Evolutionary conservation across 371 early-diverging fungal genomes (phyloP), one percentile per base, ranked within the genome.

Genomic region (Mortierella sp.): DNA sequence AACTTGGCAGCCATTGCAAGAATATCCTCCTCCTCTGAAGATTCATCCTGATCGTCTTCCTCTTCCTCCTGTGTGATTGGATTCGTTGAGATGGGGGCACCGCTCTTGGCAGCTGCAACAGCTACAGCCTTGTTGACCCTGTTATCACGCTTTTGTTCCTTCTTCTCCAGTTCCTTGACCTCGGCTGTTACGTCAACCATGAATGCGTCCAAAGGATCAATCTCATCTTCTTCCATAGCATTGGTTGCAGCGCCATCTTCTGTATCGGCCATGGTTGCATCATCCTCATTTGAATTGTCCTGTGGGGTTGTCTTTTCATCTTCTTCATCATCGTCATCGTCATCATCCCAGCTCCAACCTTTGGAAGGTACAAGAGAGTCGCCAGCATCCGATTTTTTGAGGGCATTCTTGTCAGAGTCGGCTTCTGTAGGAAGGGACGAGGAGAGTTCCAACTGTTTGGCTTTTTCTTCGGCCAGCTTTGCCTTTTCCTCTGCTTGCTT

Each of bases 131-230:
- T 74, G 70, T 23, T 59, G 14, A 55, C 18, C 44, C 75, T 71
- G 26, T 58, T 69, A 51, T 83, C 61, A 15, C 73, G 67, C 50
- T 82, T 77, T 9, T 74, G 83, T 62, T 92, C 93, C 70, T 91
- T 87, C 74, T 93, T 86, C 28, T 88, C 87, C 45, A 95, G 81
- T 64, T 91, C 86, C 43, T 87, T 83, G 6, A 94, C 93, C 62
- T 95, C 93, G 11, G 88, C 84, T 29, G 86, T 86, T 4, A 96
- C 95, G 82, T 94, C 93, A 52, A 83, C 83, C 96, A 96, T 96
- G 72, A 89, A 96, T 18, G 91, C 93, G 60, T 96, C 96, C 46
- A 96, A 72, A 1, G 93, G 88, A 70, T 96, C 96, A 19, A 80
- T 61, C 21, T 83, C 83, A 23, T 82, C 82, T 2, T 83, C 85